A percentile compares a stretch with the other conserved stretches of the same genome.
Conservation (phyloP, 768 basidiomycete species). For the Trametes cinnabarina region DNA sequence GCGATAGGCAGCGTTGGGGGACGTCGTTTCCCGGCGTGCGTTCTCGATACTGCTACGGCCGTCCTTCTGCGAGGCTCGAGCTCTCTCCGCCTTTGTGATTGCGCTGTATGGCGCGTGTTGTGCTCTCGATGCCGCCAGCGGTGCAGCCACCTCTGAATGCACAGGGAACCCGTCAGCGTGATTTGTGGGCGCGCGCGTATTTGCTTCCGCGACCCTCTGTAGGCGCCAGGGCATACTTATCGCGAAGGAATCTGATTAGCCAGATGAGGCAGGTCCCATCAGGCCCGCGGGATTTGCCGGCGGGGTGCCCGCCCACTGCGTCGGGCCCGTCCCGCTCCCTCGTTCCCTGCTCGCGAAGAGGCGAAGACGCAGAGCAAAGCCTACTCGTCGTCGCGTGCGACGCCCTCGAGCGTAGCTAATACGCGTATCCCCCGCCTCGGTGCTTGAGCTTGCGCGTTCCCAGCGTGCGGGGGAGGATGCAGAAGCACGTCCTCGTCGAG, state of each 20-base stretch:
- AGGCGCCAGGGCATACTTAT: not conserved
- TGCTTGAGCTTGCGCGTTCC: not conserved
- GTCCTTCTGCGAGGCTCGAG: not conserved
- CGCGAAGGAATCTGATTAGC: conserved; percentile 19
- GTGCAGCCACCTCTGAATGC: no score
- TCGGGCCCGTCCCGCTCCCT: conserved; percentile 7
- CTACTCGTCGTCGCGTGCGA: not conserved
- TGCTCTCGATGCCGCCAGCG: not conserved
- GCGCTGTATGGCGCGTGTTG: conserved; percentile 2
- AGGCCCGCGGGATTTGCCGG: conserved; percentile 4
- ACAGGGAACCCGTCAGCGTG: conserved; percentile 1
- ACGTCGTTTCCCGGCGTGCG: not conserved
- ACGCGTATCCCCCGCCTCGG: not conserved
- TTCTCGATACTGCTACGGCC: not conserved
- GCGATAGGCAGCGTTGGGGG: conserved; percentile 11
- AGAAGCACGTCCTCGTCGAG: not conserved
- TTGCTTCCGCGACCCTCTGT: conserved; percentile 19
- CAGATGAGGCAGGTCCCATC: conserved; percentile 5
- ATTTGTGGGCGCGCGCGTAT: conserved; percentile 15
- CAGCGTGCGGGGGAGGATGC: not conserved
- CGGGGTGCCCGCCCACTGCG: not conserved
- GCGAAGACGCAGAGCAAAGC: no score
- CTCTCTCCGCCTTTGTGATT: not conserved
- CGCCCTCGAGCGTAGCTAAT: not conserved
- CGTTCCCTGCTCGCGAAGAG: no score